A percentile compares a stretch with the other conserved stretches of the same genome.
These are phyloP conservation scores for Harringtonia lauricola DNA, from an alignment of 2,329 filamentous ascomycete genomes.

Conservation along the genomic window DNA sequence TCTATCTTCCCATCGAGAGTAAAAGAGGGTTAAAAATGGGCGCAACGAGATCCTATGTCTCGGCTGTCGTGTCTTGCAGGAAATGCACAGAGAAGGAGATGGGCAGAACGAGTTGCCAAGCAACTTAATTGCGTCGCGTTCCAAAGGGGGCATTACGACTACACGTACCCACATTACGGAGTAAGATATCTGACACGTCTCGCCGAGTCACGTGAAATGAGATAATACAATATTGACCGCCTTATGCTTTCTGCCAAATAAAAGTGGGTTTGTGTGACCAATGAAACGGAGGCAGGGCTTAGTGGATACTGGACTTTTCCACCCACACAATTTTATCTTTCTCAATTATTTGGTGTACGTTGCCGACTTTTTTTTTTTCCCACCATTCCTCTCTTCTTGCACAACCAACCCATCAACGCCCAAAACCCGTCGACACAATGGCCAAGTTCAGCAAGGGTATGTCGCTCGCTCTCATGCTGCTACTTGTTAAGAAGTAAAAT, in stretches of 20 bases:
- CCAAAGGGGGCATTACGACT: background rate
- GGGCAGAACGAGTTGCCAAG: too few relatives aligned
- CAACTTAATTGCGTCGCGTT: too few relatives aligned
- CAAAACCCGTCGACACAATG: slow-evolving; percentile 42
- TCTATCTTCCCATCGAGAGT: background rate
- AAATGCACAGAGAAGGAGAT: background rate
- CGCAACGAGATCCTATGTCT: background rate
- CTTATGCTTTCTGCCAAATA: background rate
- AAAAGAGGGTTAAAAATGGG: background rate
- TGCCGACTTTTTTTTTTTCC: background rate
- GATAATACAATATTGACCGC: background rate
- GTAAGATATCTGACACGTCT: too few relatives aligned
- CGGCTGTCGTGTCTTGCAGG: background rate
- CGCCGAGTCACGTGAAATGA: background rate
- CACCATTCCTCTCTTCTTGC: background rate
- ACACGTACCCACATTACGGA: too few relatives aligned
- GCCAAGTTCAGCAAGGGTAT: slow-evolving; percentile 56
- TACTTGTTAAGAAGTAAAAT: too few relatives aligned
- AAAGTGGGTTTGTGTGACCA: background rate
- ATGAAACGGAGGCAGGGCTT: background rate
- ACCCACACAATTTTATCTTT: background rate
- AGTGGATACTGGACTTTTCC: background rate
- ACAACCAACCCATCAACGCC: slow-evolving; percentile 4
- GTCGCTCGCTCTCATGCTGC: too few relatives aligned
- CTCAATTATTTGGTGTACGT: too few relatives aligned